A percentile compares a stretch with the other conserved stretches of the same genome.
phyloP scores from a whole-genome alignment of 73 alveolate species.

The Paramecium primaurelia region DNA sequence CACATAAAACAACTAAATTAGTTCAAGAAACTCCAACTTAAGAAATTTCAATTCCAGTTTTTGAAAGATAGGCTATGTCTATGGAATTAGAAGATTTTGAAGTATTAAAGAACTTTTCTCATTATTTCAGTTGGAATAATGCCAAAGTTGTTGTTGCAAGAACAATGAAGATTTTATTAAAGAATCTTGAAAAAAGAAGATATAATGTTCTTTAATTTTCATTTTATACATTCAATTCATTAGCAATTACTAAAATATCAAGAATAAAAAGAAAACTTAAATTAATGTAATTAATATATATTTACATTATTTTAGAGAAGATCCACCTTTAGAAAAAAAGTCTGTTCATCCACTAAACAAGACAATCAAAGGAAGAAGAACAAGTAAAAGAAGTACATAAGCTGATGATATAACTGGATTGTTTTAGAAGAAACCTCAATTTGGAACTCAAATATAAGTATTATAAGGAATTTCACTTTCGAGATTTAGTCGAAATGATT shows the following conservation, averaged over 20 bases:
- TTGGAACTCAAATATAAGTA: background rate
- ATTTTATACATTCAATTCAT: background rate
- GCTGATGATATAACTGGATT: background rate
- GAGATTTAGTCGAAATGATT: background rate
- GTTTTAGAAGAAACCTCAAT: background rate
- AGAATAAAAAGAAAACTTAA: conserved; percentile 20
- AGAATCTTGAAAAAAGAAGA: background rate
- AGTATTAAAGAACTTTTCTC: background rate
- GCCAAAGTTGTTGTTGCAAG: background rate
- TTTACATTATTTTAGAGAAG: background rate
- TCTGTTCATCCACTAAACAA: background rate
- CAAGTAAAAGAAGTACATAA: background rate
- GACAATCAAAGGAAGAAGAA: background rate
- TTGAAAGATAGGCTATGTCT: background rate
- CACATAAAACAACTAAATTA: background rate
- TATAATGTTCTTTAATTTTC: background rate
- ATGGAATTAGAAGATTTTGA: conserved; percentile 39
- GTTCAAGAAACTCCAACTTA: background rate
- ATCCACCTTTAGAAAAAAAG: background rate
- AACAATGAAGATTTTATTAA: background rate
- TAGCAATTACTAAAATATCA: background rate
- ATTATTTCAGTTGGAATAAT: conserved; percentile 20
- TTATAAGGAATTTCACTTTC: background rate
- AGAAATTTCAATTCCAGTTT: background rate
- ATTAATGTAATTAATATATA: background rate